Evolutionary conservation across 306 rosid species (phyloP).

Genomic region (Begonia masoniana): DNA sequence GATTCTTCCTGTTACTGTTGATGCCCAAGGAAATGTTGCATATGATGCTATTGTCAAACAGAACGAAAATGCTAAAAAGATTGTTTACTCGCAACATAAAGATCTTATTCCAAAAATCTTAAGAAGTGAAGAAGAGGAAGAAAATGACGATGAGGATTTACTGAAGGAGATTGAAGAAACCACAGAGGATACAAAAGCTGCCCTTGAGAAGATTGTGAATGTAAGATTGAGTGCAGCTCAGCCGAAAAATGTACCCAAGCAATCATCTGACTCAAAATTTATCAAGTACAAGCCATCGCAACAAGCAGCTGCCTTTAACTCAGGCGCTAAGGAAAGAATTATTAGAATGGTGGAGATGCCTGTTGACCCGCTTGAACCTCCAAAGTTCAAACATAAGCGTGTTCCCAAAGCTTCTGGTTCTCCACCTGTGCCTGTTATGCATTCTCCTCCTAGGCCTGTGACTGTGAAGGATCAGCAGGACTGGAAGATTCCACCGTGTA

Average conservation of each 20-base stretch:
- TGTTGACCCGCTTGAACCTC: conserved; percentile 90
- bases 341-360: conserved; percentile 91
- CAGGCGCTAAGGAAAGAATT: conserved; percentile 80
- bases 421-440: conserved; percentile 89
- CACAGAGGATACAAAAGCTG: conserved; percentile 61
- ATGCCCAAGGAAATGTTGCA: conserved; percentile 68
- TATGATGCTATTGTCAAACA: conserved; percentile 83
- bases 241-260: conserved; percentile 73
- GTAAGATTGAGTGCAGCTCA: conserved; percentile 74
- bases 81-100: conserved; percentile 67
- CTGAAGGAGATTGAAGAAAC: conserved; percentile 68
- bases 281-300: conserved; percentile 86
- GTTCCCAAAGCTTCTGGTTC: conserved; percentile 84
- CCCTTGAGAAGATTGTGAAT: conserved; percentile 78
- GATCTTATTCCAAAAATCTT: conserved; percentile 61
- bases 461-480: conserved; percentile 88
- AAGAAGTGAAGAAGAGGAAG: conserved; percentile 37
- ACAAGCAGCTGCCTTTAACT: conserved; percentile 68
- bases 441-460: conserved; percentile 84
- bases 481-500: conserved; percentile 92
- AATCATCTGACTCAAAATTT: conserved; percentile 51
- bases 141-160: conserved; percentile 31
- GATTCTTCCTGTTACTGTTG: conserved; percentile 71
- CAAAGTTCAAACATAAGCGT: conserved; percentile 85
- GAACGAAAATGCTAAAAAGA: conserved; percentile 68